Evolutionary conservation across 805 yeast genomes (phyloP).

Genomic region (Saturnispora saitoi): DNA sequence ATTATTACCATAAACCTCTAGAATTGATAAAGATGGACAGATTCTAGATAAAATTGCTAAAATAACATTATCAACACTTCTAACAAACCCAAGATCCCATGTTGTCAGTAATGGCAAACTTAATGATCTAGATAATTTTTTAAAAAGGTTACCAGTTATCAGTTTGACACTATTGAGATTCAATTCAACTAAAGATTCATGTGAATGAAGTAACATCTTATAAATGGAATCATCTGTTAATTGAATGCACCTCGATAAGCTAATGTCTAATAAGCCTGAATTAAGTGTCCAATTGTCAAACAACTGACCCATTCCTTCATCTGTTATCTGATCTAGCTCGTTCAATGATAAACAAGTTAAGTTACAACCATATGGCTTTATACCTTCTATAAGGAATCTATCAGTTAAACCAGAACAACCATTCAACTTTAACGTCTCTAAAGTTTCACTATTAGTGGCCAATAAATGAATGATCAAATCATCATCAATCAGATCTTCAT

Average conservation of each 20-base stretch:
- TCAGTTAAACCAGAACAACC: constrained; percentile 75
- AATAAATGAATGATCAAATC: constrained; percentile 55
- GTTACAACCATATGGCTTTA: constrained; percentile 47
- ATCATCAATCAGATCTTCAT: constrained; percentile 59
- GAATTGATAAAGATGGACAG: constrained; percentile 52
- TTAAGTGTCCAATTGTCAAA: constrained; percentile 49
- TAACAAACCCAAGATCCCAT: constrained; percentile 72
- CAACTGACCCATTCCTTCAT: constrained; percentile 52
- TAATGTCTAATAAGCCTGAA: constrained; percentile 52
- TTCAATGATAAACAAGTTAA: constrained; percentile 53
- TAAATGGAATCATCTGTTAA: constrained; percentile 56
- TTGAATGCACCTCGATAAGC: constrained; percentile 56
- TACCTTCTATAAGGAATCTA: constrained; percentile 45
- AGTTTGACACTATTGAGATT: constrained; percentile 65
- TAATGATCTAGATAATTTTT: constrained; percentile 34
- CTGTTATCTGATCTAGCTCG: constrained; percentile 55
- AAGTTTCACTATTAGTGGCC: constrained; percentile 51
- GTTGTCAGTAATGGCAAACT: constrained; percentile 53
- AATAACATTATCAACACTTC: constrained; percentile 62
- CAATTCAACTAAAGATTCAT: constrained; percentile 56
- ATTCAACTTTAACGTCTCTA: constrained; percentile 52
- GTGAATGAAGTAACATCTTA: constrained; percentile 54
- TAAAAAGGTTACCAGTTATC: constrained; percentile 43
- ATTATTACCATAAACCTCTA: constrained; percentile 80
- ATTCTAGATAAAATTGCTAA: constrained; percentile 48